These are phyloP conservation scores for Nakazawaea ishiwadae DNA, from an alignment of 805 yeast species.

Conservation along the genomic window DNA sequence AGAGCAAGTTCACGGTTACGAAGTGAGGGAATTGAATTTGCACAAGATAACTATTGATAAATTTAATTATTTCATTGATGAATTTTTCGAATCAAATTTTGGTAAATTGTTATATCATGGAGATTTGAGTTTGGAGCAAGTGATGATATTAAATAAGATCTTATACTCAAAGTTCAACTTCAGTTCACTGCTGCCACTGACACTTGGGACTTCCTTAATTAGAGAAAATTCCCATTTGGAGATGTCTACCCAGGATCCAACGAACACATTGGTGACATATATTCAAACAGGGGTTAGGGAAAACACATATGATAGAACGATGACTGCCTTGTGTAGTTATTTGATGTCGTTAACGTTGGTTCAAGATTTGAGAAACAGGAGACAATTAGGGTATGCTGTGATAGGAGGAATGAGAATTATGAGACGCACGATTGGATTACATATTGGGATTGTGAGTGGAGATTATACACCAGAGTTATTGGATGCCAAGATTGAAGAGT, in stretches of 20 bases:
- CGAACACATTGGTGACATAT: conserved; percentile 47
- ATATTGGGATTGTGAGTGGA: conserved; percentile 53
- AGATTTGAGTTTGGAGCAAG: too few relatives aligned
- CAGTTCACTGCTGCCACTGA: conserved; percentile 15
- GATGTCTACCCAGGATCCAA: conserved; percentile 47
- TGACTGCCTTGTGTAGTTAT: conserved; percentile 44
- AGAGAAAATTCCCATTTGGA: too few relatives aligned
- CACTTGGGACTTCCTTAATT: too few relatives aligned
- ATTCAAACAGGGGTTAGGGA: conserved; percentile 51
- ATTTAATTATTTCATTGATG: conserved; percentile 25
- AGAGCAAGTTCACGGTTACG: conserved; percentile 47
- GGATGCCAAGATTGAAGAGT: conserved; percentile 42
- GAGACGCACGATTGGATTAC: conserved; percentile 52
- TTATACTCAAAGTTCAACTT: too few relatives aligned
- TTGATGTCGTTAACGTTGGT: conserved; percentile 38
- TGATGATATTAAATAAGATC: too few relatives aligned
- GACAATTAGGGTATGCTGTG: conserved; percentile 60
- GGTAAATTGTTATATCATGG: too few relatives aligned
- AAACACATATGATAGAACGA: conserved; percentile 27
- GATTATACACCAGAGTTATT: conserved; percentile 35
- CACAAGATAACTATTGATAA: conserved; percentile 40
- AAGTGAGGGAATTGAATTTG: conserved; percentile 50
- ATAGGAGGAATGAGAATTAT: conserved; percentile 51
- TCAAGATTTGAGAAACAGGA: conserved; percentile 46
- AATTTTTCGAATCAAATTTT: conserved; percentile 24